Evolutionary conservation across 257 asterid species (phyloP), one percentile per base, ranked within the genome.

Genomic region (Nicotiana tomentosiformis): DNA sequence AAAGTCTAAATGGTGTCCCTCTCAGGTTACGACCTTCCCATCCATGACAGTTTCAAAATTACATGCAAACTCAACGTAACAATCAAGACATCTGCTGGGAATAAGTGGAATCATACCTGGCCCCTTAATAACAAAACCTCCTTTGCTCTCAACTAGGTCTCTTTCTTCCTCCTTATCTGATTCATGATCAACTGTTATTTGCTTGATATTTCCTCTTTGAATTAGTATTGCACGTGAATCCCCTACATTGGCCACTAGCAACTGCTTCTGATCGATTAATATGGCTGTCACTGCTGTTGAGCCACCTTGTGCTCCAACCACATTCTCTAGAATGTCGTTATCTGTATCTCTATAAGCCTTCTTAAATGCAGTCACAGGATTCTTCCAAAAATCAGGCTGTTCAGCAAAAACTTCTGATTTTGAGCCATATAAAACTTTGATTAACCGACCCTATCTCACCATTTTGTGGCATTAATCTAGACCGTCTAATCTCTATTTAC

Each of bases 271-370:
- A 64, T 90, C 60, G 49, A 88, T 66, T 3, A 91, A 20, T 77
- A 91, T 89, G 9, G 93, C 84, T 1, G 91, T 87, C 37, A 88
- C 88, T 0, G 92, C 91, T 0, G 93, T 90, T 9, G 91, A 91
- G 30, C 93, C 90, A n/a, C 93, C 93, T 56, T 87, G 66, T 3
- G 82, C 26, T 46, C 89, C 89, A 9, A 82, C 90, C 55, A 86
- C 86, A 67, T 86, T 87, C 80, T 87, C 86, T 57, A 90, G 76
- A 32, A 89, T 89, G 39, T 86, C 72, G 5, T 68, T 56, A 58
- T 90, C 87, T 0, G 89, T 90, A 10, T 57, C 66, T 53, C 58
- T 77, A 80, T 84, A 90, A 3, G 89, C 90, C 82, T 85, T 86
- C 82, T 67, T 89, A 2, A 87, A 83, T 0, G 93, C 86, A 0